Evolutionary conservation across 345 rosid genomes (phyloP).

Genomic region (Aegle marmelos): DNA sequence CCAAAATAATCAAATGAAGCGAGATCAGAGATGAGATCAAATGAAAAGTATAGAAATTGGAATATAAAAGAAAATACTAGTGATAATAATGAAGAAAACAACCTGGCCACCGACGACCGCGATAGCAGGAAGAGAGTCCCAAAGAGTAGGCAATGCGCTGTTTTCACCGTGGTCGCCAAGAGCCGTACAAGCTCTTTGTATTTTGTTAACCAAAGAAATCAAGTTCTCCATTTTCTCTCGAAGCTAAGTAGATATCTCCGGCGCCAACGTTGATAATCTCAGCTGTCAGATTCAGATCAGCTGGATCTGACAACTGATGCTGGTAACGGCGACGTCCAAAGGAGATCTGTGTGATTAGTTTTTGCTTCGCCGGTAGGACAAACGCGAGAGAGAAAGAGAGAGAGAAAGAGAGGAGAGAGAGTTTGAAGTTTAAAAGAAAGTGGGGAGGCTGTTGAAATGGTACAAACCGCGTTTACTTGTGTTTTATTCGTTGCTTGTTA

Average conservation of each 20-base stretch:
- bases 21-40: not conserved
- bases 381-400: too few species aligned
- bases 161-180: slow-evolving; percentile 96
- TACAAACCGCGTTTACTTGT: slow-evolving; percentile 4
- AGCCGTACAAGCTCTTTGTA: slow-evolving; percentile 99
- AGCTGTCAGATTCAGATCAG: slow-evolving; percentile 12
- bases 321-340: not conserved
- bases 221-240: slow-evolving; percentile 70
- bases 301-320: slow-evolving; percentile 22
- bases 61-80: not conserved
- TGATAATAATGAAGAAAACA: slow-evolving; percentile 8
- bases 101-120: slow-evolving; percentile 99
- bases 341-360: slow-evolving; percentile 13
- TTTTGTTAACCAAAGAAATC: slow-evolving; percentile 89
- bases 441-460: not conserved
- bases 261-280: not conserved
- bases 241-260: slow-evolving; percentile 13
- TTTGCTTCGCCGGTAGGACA: not conserved
- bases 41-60: not conserved
- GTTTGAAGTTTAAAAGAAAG: slow-evolving; percentile 22
- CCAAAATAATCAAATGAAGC: not conserved
- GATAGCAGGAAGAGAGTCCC: slow-evolving; percentile 96
- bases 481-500: not conserved
- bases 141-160: slow-evolving; percentile 87
- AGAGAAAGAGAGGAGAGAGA: slow-evolving; percentile 6